A percentile compares a stretch with the other conserved stretches of the same genome.
Conservation (phyloP, 352 stramenopile species). For the Peronospora destructor region DNA sequence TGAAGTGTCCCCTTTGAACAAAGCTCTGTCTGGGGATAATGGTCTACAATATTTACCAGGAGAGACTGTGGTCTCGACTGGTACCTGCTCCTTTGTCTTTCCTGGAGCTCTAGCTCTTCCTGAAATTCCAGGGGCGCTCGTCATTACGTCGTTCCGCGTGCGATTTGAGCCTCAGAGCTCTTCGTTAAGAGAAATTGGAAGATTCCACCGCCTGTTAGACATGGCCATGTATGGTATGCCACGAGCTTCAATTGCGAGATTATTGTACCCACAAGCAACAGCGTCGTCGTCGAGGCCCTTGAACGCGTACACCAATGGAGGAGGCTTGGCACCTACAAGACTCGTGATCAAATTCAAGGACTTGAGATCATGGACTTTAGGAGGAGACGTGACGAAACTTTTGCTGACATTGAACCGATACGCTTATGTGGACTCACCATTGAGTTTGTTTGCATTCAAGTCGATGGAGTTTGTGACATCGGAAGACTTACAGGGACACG, state of each 20-base stretch:
- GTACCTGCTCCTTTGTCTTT: constrained; percentile 55
- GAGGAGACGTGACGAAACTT: constrained; percentile 53
- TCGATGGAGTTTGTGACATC: constrained; percentile 11
- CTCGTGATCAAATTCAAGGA: constrained; percentile 82
- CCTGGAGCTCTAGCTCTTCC: constrained; percentile 35
- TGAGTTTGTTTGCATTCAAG: constrained; percentile 68
- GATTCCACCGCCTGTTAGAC: constrained; percentile 56
- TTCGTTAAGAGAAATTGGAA: constrained; percentile 32
- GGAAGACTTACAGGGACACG: constrained; percentile 43
- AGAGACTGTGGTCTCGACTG: constrained; percentile 35
- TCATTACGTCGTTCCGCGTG: constrained; percentile 63
- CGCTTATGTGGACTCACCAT: constrained; percentile 61
- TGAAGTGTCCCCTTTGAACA: constrained; percentile 15
- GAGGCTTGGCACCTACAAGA: constrained; percentile 30
- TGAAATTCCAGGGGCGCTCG: constrained; percentile 47
- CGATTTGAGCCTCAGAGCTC: constrained; percentile 58
- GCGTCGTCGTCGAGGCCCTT: constrained; percentile 24
- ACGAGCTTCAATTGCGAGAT: constrained; percentile 49
- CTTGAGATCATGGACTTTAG: constrained; percentile 57
- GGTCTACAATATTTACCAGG: constrained; percentile 25
- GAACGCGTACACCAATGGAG: constrained; percentile 8
- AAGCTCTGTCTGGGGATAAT: constrained; percentile 5
- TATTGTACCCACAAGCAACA: constrained; percentile 61
- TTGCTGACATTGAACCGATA: constrained; percentile 66
- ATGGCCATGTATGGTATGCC: constrained; percentile 56